Base-by-base conservation (phyloP, 2,329 filamentous ascomycete genomes). In the Penicillium sp. region DNA sequence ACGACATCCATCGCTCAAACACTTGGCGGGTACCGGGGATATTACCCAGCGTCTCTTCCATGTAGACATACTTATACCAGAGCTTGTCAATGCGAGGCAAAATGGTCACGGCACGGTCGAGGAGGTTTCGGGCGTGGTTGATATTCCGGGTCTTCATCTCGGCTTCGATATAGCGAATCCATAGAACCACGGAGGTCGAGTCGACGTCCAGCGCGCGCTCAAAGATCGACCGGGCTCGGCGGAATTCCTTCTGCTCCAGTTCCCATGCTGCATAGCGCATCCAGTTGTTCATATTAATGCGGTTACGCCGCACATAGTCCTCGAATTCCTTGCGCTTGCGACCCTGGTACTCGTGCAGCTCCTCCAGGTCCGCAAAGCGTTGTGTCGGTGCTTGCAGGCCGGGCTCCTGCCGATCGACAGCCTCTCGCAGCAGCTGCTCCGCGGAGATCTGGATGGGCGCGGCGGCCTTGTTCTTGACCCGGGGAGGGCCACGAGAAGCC, bases 31-130 rank as follows among this genome's bases (percentile, higher is more conserved):
- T 95, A 31, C 92, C 94, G 3, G 92, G 85, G 44, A 99, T 86
- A 65, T 99, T 96, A 6, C 91, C 91, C 48, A 99, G 81, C 75
- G 92, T 97, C 80, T 99, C 94, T 76, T 97, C 92, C 88, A 96
- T 95, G 71, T 95, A 96, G 24, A 95, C 90, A 78, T 96, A 99
- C 72, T 97, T 97, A 79, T 96, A 99, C 94, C 94, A 99, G 30
- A 99, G 77, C 79, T 97, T 97, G 70, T 97, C 91, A 36, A 97
- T 84, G 51, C 94, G 81, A 5, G 94, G 94, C 35, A 96, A 78
- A 50, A 95, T 89, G 0, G 91, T 91, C 47, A 97, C 90, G n/a
- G 94, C 92, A 49, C 94, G 87, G 70, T 99, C 94, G 46, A 99
- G 83, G 46, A 99, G 75, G 69, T 99, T 99, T 52, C 94, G 81